Evolutionary conservation across 169 alveolate species (phyloP), one percentile per base, ranked within the genome.

Genomic region (Eimeria maxima): DNA sequence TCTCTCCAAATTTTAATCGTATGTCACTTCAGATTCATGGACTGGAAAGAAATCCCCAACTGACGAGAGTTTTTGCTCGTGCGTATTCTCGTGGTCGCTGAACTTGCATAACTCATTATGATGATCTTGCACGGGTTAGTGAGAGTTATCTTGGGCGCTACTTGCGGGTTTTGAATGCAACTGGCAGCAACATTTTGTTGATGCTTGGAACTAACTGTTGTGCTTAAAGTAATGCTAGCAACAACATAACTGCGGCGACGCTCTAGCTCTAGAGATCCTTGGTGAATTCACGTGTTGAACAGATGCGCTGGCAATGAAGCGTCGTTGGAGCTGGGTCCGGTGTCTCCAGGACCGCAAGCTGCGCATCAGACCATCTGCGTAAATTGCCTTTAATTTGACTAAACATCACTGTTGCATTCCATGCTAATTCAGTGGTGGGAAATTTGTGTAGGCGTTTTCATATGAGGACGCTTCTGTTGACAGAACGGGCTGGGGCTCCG

Each of bases 401-500:
- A 16, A 4, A 29, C 53, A 73, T 42, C 27, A 73, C n/a, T 7
- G 84, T 38, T 73, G 38, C 84, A 33, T 73, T 33, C 84, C 53
- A 18, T 22, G 84, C 55, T 42, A 73, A 73, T 55, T 73, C 53
- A 55, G 33, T 33, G 55, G 27, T 73, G 47, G 38, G 14, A 27
- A 42, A 18, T 16, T 20, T 38, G 18, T 38, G 38, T 73, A 3
- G 10, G 29, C 57, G 47, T 33, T 73, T 73, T 73, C 53, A 73
- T 50, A 38, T 33, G 47, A 73, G 84, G 84, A 73, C 84, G 53
- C 84, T 73, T 33, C 84, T 42, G 53, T 38, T 73, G 84, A 73
- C 84, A 38, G 84, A 38, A 73, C 27, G 84, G 84, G 90, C 93
- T 86, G 93, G 93, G 93, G 93, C 93, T 86, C 53, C 80, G 93